phyloP scores from a whole-genome alignment of 106 monocot genomes.

The Gastrodia elata region DNA sequence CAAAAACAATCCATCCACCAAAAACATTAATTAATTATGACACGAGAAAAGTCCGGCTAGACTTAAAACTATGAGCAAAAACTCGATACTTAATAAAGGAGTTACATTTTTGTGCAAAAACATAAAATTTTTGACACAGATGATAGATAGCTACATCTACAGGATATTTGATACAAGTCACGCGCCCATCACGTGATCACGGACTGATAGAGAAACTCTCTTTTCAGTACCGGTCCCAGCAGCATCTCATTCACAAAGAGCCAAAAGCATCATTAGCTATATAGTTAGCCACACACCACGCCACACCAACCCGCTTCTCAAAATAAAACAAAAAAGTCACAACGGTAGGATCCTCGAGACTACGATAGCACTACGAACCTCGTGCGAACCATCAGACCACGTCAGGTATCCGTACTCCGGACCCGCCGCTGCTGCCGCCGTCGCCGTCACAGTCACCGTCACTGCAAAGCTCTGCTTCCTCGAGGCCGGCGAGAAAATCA shows the following conservation, averaged over 20 bases:
- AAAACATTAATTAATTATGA: not conserved
- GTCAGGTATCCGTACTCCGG: conserved; percentile 42
- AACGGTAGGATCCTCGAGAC: conserved; percentile 61
- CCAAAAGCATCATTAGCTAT: not conserved
- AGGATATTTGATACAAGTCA: not conserved
- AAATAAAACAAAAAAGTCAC: conserved; percentile 16
- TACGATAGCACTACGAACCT: conserved; percentile 84
- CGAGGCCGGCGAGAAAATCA: conserved; percentile 44
- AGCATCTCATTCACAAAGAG: not conserved
- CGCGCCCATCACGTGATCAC: not conserved
- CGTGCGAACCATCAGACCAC: conserved; percentile 82
- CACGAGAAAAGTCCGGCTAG: not conserved
- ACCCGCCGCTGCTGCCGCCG: conserved; percentile 8
- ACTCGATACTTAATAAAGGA: not conserved
- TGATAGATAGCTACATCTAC: not conserved
- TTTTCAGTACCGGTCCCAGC: not conserved
- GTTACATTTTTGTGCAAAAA: not conserved
- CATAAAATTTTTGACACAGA: not conserved
- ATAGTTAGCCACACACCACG: not conserved
- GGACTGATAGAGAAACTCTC: not conserved
- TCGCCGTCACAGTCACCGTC: conserved; percentile 26
- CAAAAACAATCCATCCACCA: not conserved
- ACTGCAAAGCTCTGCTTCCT: conserved; percentile 48
- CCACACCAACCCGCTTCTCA: no score
- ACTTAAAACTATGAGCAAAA: not conserved